Percentiles rank a stretch among this genome's conserved stretches.
Conservation (phyloP, 768 basidiomycete species). For the Calocybe cyanea region DNA sequence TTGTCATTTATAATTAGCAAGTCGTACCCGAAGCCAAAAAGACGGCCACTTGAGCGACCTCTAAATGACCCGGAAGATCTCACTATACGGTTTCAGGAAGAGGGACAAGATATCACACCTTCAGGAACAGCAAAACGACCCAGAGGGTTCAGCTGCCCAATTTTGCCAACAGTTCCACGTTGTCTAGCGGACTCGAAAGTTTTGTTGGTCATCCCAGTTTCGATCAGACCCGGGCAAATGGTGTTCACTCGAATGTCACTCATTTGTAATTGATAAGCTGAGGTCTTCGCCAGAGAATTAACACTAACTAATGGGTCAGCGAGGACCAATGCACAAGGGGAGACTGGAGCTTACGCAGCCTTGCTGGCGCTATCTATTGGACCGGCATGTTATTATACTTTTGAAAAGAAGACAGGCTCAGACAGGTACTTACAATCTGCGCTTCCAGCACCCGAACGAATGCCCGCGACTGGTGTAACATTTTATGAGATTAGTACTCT, state of each 20-base stretch:
- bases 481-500: neutral
- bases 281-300: slow-evolving; percentile 82
- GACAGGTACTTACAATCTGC: slow-evolving; percentile 73
- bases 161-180: slow-evolving; percentile 67
- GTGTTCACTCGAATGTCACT: slow-evolving; percentile 86
- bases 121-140: slow-evolving; percentile 79
- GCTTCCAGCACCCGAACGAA: slow-evolving; percentile 79
- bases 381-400: neutral
- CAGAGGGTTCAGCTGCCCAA: slow-evolving; percentile 83
- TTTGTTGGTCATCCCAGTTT: slow-evolving; percentile 86
- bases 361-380: slow-evolving; percentile 83
- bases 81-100: neutral
- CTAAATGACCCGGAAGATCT: slow-evolving; percentile 32
- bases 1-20: neutral
- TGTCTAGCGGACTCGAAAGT: slow-evolving; percentile 76
- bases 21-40: slow-evolving; percentile 83
- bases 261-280: slow-evolving; percentile 73
- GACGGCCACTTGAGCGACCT: slow-evolving; percentile 81
- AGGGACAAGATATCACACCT: slow-evolving; percentile 38
- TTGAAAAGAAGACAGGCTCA: neutral
- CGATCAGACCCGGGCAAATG: slow-evolving; percentile 89
- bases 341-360: slow-evolving; percentile 66
- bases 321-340: neutral
- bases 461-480: slow-evolving; percentile 61
- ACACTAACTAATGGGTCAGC: slow-evolving; percentile 45